These are phyloP conservation scores for Condylostoma magnum DNA, from an alignment of 169 alveolate genomes.

Conservation along the genomic window DNA sequence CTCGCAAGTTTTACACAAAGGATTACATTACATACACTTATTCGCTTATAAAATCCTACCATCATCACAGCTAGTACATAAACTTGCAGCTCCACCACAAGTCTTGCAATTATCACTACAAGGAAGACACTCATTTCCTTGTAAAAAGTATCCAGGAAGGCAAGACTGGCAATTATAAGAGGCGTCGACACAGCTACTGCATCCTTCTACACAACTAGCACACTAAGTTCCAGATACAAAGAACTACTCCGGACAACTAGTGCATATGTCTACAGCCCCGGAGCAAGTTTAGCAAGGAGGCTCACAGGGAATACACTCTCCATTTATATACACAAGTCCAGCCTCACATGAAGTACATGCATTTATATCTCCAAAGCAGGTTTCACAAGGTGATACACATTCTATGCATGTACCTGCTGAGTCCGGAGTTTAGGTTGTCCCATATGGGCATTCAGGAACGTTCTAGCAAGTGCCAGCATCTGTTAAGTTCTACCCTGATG, in stretches of 20 bases:
- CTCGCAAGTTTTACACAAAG: neutral
- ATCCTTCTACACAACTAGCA: neutral
- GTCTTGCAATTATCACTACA: neutral
- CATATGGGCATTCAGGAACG: neutral
- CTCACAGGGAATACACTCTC: neutral
- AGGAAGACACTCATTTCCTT: neutral
- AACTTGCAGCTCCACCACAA: neutral
- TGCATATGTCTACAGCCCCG: neutral
- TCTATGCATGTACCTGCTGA: neutral
- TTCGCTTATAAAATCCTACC: neutral
- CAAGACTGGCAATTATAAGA: neutral
- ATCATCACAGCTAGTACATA: neutral
- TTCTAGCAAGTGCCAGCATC: too few species aligned
- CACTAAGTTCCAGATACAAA: neutral
- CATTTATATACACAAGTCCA: neutral
- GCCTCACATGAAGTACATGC: neutral
- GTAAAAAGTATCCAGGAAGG: neutral
- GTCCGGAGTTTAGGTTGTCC: neutral
- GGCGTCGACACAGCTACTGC: neutral
- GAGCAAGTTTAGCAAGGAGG: neutral
- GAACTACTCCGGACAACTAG: neutral
- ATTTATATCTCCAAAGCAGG: neutral
- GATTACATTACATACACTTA: neutral
- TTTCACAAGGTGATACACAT: neutral
- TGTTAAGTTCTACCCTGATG: too few species aligned